Conservation (phyloP, 805 yeast genomes). For the Saccharomycopsis capsularis region DNA sequence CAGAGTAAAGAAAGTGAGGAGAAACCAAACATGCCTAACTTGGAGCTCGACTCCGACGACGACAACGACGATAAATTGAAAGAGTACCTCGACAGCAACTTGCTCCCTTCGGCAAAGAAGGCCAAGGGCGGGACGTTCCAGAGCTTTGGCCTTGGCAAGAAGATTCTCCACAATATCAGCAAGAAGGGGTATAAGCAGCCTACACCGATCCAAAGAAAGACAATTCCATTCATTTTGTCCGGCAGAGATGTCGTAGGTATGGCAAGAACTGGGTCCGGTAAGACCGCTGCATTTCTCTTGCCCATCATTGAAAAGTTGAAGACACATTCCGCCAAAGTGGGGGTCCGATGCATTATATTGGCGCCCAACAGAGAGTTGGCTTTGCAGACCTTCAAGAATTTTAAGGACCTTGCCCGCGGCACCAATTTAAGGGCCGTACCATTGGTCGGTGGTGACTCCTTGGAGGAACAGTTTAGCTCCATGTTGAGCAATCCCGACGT, state of each 20-base stretch:
- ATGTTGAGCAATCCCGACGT: slow-evolving; percentile 95
- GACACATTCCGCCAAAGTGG: slow-evolving; percentile 77
- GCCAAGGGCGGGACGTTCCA: slow-evolving; percentile 79
- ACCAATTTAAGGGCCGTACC: slow-evolving; percentile 75
- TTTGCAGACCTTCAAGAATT: slow-evolving; percentile 79
- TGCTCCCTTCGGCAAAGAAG: slow-evolving; percentile 43
- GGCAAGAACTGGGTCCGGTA: slow-evolving; percentile 99
- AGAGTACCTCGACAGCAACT: slow-evolving; percentile 33
- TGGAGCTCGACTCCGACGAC: slow-evolving; percentile 50
- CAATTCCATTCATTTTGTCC: slow-evolving; percentile 83
- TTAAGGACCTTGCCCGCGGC: slow-evolving; percentile 80
- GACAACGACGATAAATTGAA: slow-evolving; percentile 44
- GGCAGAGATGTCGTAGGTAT: slow-evolving; percentile 95
- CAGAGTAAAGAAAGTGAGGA: slow-evolving; percentile 18
- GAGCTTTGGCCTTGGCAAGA: slow-evolving; percentile 79
- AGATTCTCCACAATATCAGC: slow-evolving; percentile 58
- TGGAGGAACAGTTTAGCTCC: slow-evolving; percentile 89
- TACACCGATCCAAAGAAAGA: slow-evolving; percentile 95
- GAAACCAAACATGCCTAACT: slow-evolving; percentile 38
- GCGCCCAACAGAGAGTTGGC: slow-evolving; percentile 98
- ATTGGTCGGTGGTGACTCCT: slow-evolving; percentile 96
- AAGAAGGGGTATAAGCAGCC: slow-evolving; percentile 91
- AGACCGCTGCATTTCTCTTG: slow-evolving; percentile 91
- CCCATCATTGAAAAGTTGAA: slow-evolving; percentile 86
- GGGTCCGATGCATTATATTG: slow-evolving; percentile 79